phyloP scores from a whole-genome alignment of 495 filamentous ascomycete genomes.

The Penicillium malachiteum region DNA sequence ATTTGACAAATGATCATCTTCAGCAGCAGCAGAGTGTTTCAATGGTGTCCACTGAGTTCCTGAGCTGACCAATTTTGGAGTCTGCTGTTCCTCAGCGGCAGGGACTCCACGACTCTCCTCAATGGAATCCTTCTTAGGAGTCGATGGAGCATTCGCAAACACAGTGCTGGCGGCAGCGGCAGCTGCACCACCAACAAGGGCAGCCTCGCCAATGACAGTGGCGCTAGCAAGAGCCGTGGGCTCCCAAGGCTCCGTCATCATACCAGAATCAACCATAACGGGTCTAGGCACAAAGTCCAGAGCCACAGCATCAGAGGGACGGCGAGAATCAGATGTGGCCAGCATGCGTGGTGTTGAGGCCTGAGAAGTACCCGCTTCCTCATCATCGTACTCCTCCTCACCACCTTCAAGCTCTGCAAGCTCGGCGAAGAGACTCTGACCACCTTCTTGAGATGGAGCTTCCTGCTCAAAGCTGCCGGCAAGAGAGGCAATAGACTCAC shows the following conservation, averaged over 20 bases:
- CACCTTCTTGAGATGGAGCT: constrained; percentile 50
- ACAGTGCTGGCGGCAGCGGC: not conserved
- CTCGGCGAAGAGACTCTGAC: constrained; percentile 88
- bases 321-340: constrained; percentile 36
- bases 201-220: constrained; percentile 6
- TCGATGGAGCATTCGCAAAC: constrained; percentile 13
- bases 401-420: constrained; percentile 72
- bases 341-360: constrained; percentile 52
- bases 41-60: constrained; percentile 40
- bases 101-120: constrained; percentile 17
- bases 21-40: constrained; percentile 18
- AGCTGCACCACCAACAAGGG: constrained; percentile 1
- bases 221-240: constrained; percentile 10
- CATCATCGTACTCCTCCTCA: constrained; percentile 55
- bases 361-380: constrained; percentile 52
- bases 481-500: constrained; percentile 53
- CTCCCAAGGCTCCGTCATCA: constrained; percentile 82
- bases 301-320: constrained; percentile 32
- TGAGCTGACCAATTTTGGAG: constrained; percentile 30
- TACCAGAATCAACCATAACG: constrained; percentile 73
- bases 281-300: constrained; percentile 31
- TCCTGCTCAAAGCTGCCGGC: constrained; percentile 39
- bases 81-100: constrained; percentile 13
- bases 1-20: constrained; percentile 30
- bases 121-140: constrained; percentile 18